Conservation (phyloP, 2,329 filamentous ascomycete species). For the Albifimbria verrucaria region DNA sequence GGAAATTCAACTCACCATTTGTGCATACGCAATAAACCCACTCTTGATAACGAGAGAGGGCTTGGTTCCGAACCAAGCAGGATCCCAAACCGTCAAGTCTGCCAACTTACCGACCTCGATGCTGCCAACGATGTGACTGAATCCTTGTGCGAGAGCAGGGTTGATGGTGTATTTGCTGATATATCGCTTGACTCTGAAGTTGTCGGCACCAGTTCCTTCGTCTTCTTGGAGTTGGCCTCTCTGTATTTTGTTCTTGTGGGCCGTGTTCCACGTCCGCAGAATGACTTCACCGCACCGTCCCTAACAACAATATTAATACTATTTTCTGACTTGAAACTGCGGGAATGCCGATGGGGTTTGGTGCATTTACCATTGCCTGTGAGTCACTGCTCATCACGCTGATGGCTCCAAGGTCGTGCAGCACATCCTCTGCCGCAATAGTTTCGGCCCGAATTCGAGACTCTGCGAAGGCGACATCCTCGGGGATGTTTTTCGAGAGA, state of each 20-base stretch:
- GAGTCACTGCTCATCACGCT: slow-evolving; percentile 97
- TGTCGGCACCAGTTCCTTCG: slow-evolving; percentile 75
- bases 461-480: slow-evolving; percentile 94
- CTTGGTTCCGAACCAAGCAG: slow-evolving; percentile 83
- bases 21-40: slow-evolving; percentile 75
- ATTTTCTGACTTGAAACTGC: too few species aligned
- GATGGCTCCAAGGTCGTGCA: slow-evolving; percentile 92
- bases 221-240: slow-evolving; percentile 76
- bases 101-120: slow-evolving; percentile 87
- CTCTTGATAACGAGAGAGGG: slow-evolving; percentile 80
- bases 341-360: too few species aligned
- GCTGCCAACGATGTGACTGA: slow-evolving; percentile 81
- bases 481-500: slow-evolving; percentile 84
- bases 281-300: slow-evolving; percentile 93
- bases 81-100: slow-evolving; percentile 84
- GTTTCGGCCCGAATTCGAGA: slow-evolving; percentile 92
- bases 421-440: slow-evolving; percentile 92
- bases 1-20: slow-evolving; percentile 63
- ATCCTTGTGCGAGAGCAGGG: slow-evolving; percentile 85
- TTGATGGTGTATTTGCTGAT: slow-evolving; percentile 97
- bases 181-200: slow-evolving; percentile 89
- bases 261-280: slow-evolving; percentile 91
- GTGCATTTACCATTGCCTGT: slow-evolving; percentile 97
- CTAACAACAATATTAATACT: too few species aligned
- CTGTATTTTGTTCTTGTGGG: slow-evolving; percentile 93